These are phyloP conservation scores for Athelia psychrophila DNA, from an alignment of 1,284 basidiomycete genomes.

Conservation along the genomic window DNA sequence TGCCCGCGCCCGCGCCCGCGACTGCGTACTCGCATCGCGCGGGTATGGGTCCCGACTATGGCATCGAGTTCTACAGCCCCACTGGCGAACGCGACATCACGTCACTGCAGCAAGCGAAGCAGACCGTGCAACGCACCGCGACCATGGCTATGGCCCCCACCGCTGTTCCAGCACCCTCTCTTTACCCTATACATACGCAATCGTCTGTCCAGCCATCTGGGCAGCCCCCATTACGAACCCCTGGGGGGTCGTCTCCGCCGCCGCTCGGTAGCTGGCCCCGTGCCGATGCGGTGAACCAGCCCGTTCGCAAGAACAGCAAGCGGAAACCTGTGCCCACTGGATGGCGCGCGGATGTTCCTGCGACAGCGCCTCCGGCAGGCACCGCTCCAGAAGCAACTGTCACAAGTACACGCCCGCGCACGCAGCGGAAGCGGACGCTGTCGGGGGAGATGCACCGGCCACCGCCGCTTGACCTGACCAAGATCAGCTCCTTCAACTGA, in stretches of 20 bases:
- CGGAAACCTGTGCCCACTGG: slow-evolving; percentile 19
- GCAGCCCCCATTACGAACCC: slow-evolving; percentile 8
- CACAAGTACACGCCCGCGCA: slow-evolving; percentile 6
- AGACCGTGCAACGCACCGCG: background rate
- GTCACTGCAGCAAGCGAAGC: slow-evolving; percentile 9
- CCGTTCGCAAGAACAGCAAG: slow-evolving; percentile 28
- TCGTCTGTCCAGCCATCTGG: slow-evolving; percentile 16
- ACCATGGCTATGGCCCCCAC: slow-evolving; percentile 8
- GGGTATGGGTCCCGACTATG: slow-evolving; percentile 38
- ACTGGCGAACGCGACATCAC: slow-evolving; percentile 15
- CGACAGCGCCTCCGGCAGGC: background rate
- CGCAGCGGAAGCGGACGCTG: slow-evolving; percentile 5
- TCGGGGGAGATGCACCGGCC: slow-evolving; percentile 24
- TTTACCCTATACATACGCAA: slow-evolving; percentile 30
- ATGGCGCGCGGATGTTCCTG: slow-evolving; percentile 15
- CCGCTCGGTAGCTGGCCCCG: slow-evolving; percentile 60
- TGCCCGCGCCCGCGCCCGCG: slow-evolving; percentile 23
- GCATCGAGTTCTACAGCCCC: slow-evolving; percentile 39
- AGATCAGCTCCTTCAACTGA: slow-evolving; percentile 15
- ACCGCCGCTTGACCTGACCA: slow-evolving; percentile 30
- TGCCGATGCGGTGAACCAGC: slow-evolving; percentile 38
- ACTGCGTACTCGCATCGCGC: slow-evolving; percentile 32
- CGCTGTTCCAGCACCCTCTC: slow-evolving; percentile 7
- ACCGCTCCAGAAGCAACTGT: slow-evolving; percentile 6
- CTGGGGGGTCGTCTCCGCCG: slow-evolving; percentile 32